Evolutionary conservation across 1,284 basidiomycete genomes (phyloP).

Genomic region (Microbotryum violaceum): DNA sequence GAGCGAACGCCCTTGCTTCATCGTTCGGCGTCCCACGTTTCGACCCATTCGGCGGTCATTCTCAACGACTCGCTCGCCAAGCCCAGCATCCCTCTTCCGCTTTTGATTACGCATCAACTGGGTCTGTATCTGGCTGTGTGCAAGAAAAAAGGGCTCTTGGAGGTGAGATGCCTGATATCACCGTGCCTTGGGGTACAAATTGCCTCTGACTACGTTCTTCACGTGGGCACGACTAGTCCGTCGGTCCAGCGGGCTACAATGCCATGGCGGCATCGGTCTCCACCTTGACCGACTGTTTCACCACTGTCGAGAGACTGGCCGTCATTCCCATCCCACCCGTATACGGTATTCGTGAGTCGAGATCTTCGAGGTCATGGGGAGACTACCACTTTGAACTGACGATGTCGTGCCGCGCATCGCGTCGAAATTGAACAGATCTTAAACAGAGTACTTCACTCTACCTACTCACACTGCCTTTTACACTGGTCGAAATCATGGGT

Average conservation of each 20-base stretch:
- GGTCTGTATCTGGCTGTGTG: slow-evolving; percentile 34
- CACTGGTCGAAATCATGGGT: slow-evolving; percentile 32
- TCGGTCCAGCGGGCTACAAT: slow-evolving; percentile 35
- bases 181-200: no score
- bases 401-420: no score
- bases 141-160: slow-evolving; percentile 6
- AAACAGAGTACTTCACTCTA: slow-evolving; percentile 12
- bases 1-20: slow-evolving; percentile 24
- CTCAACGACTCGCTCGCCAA: slow-evolving; percentile 31
- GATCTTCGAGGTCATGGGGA: neutral
- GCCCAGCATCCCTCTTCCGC: slow-evolving; percentile 34
- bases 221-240: slow-evolving; percentile 13
- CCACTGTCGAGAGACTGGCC: slow-evolving; percentile 27
- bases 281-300: slow-evolving; percentile 27
- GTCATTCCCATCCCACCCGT: slow-evolving; percentile 28
- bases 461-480: slow-evolving; percentile 32
- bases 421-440: no score
- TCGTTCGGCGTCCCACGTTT: no score
- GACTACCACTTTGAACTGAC: no score
- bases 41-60: slow-evolving; percentile 16
- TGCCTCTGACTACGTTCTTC: no score
- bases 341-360: slow-evolving; percentile 32
- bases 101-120: slow-evolving; percentile 36
- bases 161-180: no score
- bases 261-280: slow-evolving; percentile 24